Percentiles rank a stretch among this genome's conserved stretches.
These are phyloP conservation scores for Neurospora sp. DNA, from an alignment of 495 filamentous ascomycete genomes.

Conservation along the genomic window DNA sequence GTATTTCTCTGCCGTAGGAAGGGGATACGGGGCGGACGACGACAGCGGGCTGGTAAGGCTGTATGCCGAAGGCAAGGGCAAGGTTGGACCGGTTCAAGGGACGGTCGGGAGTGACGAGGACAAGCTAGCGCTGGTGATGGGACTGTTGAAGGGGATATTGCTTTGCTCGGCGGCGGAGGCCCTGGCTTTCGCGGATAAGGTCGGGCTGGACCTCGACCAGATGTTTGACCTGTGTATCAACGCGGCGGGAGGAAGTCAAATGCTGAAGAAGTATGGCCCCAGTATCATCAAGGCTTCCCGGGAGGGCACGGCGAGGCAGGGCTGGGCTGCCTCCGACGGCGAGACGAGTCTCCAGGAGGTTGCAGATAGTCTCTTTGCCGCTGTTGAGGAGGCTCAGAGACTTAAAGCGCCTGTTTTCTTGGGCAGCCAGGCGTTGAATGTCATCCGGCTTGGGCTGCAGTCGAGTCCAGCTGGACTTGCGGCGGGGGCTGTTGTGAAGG, in stretches of 20 bases:
- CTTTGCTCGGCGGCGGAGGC: conserved; percentile 57
- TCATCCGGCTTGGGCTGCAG: conserved; percentile 22
- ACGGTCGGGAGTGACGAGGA: conserved; percentile 26
- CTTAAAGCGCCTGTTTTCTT: conserved; percentile 31
- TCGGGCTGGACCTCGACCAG: conserved; percentile 54
- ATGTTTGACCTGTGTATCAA: conserved; percentile 58
- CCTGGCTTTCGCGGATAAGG: conserved; percentile 50
- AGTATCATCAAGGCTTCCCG: conserved; percentile 40
- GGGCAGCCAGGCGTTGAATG: conserved; percentile 26
- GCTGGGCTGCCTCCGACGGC: conserved; percentile 2
- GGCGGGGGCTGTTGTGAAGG: conserved; percentile 24
- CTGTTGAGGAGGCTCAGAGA: conserved; percentile 41
- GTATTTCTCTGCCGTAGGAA: conserved; percentile 49
- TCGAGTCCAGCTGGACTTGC: conserved; percentile 6
- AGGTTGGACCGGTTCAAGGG: conserved; percentile 27
- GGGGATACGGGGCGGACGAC: conserved; percentile 55
- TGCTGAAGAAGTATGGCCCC: conserved; percentile 47
- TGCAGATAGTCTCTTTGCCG: conserved; percentile 36
- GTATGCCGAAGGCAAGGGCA: conserved; percentile 37
- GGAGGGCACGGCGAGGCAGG: conserved; percentile 12
- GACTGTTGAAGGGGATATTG: conserved; percentile 53
- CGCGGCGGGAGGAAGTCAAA: conserved; percentile 56
- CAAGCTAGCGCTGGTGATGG: conserved; percentile 45
- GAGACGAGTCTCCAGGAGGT: conserved; percentile 28
- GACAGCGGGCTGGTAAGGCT: conserved; percentile 61